phyloP scores from a whole-genome alignment of 495 filamentous ascomycete genomes.

The Evernia prunastri region DNA sequence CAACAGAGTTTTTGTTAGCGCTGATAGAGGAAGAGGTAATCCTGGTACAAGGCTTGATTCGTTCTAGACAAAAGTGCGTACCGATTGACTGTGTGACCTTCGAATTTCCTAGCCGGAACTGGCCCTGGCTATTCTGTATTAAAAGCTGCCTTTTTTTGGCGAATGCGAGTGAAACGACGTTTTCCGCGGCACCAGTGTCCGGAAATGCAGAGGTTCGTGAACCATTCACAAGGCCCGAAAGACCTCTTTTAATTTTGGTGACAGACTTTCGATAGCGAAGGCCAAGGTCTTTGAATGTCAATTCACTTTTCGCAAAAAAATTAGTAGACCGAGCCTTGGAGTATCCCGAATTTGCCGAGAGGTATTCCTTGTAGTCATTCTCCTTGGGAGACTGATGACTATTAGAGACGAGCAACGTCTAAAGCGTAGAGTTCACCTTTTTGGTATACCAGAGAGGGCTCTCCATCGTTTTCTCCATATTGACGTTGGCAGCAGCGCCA shows the following conservation, averaged over 20 bases:
- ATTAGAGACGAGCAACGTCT: background rate
- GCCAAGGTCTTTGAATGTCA: too few species aligned
- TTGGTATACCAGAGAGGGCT: conserved; percentile 93
- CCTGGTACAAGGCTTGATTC: background rate
- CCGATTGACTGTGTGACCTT: conserved; percentile 6
- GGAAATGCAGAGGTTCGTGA: conserved; percentile 9
- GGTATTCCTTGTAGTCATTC: conserved; percentile 92
- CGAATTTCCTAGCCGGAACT: conserved; percentile 13
- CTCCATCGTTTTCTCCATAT: conserved; percentile 88
- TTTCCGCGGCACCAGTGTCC: conserved; percentile 19
- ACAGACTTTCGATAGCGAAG: background rate
- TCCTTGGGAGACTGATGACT: conserved; percentile 71
- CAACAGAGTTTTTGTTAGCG: too few species aligned
- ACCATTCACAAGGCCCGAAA: conserved; percentile 16
- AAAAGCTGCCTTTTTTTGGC: background rate
- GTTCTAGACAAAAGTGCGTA: too few species aligned
- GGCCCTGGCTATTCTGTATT: background rate
- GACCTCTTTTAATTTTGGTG: conserved; percentile 10
- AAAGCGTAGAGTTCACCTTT: conserved; percentile 52
- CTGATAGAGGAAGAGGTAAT: too few species aligned
- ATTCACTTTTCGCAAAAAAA: background rate
- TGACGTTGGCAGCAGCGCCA: conserved; percentile 88
- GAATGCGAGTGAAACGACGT: conserved; percentile 6
- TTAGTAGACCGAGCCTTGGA: too few species aligned
- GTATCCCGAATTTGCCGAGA: conserved; percentile 78